These are phyloP conservation scores for Neurospora pannonica DNA, from an alignment of 495 filamentous ascomycete genomes.

Conservation along the genomic window DNA sequence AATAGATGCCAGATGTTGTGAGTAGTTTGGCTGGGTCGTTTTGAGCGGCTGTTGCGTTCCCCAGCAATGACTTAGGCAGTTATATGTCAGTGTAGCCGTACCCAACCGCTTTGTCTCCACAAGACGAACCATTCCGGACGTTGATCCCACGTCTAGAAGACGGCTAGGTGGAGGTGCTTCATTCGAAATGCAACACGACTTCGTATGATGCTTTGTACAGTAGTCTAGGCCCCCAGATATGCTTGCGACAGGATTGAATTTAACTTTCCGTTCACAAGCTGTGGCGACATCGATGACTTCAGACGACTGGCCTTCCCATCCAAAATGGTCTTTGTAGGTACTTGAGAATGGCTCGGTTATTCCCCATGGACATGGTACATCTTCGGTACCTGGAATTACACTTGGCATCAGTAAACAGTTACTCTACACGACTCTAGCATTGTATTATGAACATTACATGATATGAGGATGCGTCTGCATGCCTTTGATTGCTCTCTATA, in stretches of 20 bases:
- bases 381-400: background rate
- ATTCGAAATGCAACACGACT: background rate
- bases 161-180: background rate
- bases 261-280: rapidly evolving
- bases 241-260: background rate
- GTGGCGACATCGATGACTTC: rapidly evolving
- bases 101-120: background rate
- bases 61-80: constrained; percentile 5
- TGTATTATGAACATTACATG: background rate
- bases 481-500: background rate
- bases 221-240: background rate
- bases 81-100: background rate
- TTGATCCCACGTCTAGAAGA: background rate
- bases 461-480: background rate
- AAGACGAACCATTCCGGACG: background rate
- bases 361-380: background rate
- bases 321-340: rapidly evolving
- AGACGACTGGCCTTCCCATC: background rate
- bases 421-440: background rate
- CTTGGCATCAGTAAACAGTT: background rate
- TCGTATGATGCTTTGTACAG: background rate
- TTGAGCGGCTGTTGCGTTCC: background rate
- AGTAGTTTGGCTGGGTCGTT: background rate
- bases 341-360: background rate
- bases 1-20: background rate